A percentile compares a stretch with the other conserved stretches of the same genome.
Evolutionary conservation across 495 filamentous ascomycete genomes (phyloP).

Genomic region (Melanomma pulvis-pyrius): DNA sequence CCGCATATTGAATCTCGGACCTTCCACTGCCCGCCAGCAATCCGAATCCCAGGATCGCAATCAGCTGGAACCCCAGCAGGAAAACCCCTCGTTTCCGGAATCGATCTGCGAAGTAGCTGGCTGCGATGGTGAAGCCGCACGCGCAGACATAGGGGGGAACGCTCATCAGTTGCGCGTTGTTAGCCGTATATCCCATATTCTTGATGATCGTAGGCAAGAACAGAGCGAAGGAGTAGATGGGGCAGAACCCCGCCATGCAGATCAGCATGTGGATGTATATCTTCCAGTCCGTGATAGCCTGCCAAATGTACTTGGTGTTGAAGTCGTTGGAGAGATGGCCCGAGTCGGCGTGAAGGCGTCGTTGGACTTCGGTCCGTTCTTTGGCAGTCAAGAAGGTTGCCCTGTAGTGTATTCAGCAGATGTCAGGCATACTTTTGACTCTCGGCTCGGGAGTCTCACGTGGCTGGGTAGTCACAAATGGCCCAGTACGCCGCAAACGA

Average conservation of each 20-base stretch:
- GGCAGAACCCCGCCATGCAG: conserved; percentile 51
- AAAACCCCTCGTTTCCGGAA: conserved; percentile 78
- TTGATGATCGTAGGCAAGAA: conserved; percentile 87
- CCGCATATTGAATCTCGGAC: conserved; percentile 72
- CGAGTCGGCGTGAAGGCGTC: conserved; percentile 71
- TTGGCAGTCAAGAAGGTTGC: conserved; percentile 73
- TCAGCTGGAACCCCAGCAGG: conserved; percentile 63
- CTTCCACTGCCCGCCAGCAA: conserved; percentile 68
- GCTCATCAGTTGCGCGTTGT: conserved; percentile 75
- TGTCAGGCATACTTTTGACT: conserved; percentile 61
- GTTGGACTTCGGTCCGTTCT: conserved; percentile 75
- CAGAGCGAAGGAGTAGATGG: conserved; percentile 89
- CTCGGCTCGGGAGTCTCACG: conserved; percentile 65
- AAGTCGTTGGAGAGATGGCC: conserved; percentile 76
- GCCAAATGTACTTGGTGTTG: conserved; percentile 73
- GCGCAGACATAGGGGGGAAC: conserved; percentile 88
- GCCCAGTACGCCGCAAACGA: conserved; percentile 38
- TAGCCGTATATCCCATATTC: conserved; percentile 68
- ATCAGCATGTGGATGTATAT: conserved; percentile 63
- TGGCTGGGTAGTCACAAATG: conserved; percentile 50
- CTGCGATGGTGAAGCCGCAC: conserved; percentile 70
- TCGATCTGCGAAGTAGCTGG: conserved; percentile 79
- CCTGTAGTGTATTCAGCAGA: conserved; percentile 71
- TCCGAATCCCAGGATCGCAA: conserved; percentile 68
- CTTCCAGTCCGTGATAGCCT: conserved; percentile 81